Percentiles rank a stretch among this genome's conserved stretches.
phyloP scores from a whole-genome alignment of 2,329 filamentous ascomycete genomes.

The Trichoderma harzianum region DNA sequence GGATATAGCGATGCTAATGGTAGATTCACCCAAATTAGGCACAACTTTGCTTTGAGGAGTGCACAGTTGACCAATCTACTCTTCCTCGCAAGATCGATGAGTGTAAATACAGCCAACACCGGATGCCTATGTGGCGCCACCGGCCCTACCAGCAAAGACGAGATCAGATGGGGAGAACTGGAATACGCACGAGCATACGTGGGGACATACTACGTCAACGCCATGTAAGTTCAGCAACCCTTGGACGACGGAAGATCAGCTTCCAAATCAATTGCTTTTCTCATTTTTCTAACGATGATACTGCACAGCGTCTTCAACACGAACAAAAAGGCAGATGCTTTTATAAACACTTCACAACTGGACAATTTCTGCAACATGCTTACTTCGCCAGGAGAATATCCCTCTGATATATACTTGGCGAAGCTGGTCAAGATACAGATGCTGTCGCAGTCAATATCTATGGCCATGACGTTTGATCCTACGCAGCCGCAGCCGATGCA shows the following conservation, averaged over 20 bases:
- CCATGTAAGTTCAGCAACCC: slow-evolving; percentile 36
- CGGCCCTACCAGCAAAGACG: background rate
- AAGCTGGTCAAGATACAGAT: slow-evolving; percentile 47
- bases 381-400: slow-evolving; percentile 40
- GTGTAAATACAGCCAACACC: slow-evolving; percentile 38
- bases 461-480: slow-evolving; percentile 36
- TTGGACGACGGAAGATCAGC: background rate
- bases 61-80: slow-evolving; percentile 49
- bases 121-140: background rate
- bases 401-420: slow-evolving; percentile 43
- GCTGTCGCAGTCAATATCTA: slow-evolving; percentile 45
- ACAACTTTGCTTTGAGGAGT: slow-evolving; percentile 47
- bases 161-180: slow-evolving; percentile 31
- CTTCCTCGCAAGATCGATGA: slow-evolving; percentile 47
- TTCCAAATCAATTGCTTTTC: background rate
- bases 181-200: slow-evolving; percentile 47
- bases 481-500: slow-evolving; percentile 29
- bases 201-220: slow-evolving; percentile 50
- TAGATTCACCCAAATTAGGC: slow-evolving; percentile 30
- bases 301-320: slow-evolving; percentile 39
- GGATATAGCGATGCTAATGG: background rate
- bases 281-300: background rate
- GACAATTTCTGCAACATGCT: slow-evolving; percentile 43
- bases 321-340: slow-evolving; percentile 46
- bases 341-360: slow-evolving; percentile 46